Conservation (phyloP, 192 early-diverging fungal genomes). For the Umbelopsis vinacea region DNA sequence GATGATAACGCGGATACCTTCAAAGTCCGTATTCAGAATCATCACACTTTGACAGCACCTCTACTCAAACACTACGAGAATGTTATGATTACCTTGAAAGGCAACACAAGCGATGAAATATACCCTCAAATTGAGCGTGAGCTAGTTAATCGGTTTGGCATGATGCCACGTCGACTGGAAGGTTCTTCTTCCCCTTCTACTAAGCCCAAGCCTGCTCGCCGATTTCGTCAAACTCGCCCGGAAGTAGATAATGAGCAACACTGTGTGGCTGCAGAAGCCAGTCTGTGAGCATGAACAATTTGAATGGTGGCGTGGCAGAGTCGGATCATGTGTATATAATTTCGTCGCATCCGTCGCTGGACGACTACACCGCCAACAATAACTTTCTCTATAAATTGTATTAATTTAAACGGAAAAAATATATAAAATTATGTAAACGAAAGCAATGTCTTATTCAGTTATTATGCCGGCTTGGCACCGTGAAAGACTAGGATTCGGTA, state of each 20-base stretch:
- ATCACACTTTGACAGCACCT: conserved; percentile 79
- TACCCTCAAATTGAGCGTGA: conserved; percentile 80
- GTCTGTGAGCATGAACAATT: background rate
- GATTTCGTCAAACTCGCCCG: background rate
- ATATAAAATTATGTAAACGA: too few species aligned
- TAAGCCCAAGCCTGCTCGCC: background rate
- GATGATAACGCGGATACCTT: conserved; percentile 91
- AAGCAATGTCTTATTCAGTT: too few species aligned
- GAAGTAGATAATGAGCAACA: background rate
- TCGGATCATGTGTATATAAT: background rate
- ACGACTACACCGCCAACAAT: too few species aligned
- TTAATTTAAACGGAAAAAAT: too few species aligned
- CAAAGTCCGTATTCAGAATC: conserved; percentile 69
- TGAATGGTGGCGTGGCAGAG: background rate
- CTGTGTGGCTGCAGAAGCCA: conserved; percentile 7
- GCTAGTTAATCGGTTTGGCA: conserved; percentile 41
- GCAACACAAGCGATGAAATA: conserved; percentile 90
- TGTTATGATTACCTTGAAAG: conserved; percentile 71
- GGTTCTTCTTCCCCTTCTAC: background rate
- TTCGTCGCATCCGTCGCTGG: background rate
- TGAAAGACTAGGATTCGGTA: too few species aligned
- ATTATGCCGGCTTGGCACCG: too few species aligned
- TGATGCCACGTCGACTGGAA: conserved; percentile 27
- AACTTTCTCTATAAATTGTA: too few species aligned
- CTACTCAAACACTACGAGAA: conserved; percentile 85